These are phyloP conservation scores for Sporobolomyces phaffii DNA, from an alignment of 768 basidiomycete genomes.

Conservation along the genomic window DNA sequence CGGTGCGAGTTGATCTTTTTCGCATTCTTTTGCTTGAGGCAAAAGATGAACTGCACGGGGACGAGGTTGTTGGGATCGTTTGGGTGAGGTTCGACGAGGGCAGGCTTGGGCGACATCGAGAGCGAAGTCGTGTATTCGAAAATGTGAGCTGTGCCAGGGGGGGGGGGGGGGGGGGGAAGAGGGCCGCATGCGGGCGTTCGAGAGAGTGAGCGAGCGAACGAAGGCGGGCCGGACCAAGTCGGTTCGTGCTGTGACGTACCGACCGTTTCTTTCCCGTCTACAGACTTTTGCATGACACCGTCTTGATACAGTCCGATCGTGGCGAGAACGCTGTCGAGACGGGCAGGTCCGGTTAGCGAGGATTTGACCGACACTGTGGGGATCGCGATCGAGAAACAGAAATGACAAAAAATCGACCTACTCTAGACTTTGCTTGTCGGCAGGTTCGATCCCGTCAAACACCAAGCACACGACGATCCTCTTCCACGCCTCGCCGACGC, in stretches of 20 bases:
- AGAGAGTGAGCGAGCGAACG: not conserved
- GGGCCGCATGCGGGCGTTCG: too few species aligned
- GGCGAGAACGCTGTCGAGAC: constrained; percentile 34
- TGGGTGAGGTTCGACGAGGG: constrained; percentile 79
- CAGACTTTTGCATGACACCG: constrained; percentile 43
- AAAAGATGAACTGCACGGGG: constrained; percentile 52
- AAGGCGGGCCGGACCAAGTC: too few species aligned
- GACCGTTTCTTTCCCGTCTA: constrained; percentile 55
- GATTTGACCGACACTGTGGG: too few species aligned
- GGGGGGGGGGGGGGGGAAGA: too few species aligned
- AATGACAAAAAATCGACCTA: constrained; percentile 6
- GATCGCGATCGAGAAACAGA: not conserved
- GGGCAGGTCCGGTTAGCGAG: too few species aligned
- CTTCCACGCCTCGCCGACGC: constrained; percentile 60
- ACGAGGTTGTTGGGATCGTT: constrained; percentile 88
- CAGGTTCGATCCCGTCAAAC: constrained; percentile 84
- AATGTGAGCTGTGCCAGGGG: constrained; percentile 85
- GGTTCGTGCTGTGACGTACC: constrained; percentile 9
- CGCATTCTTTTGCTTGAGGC: constrained; percentile 59
- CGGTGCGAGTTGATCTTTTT: constrained; percentile 96
- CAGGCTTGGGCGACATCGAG: constrained; percentile 82
- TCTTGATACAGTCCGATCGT: constrained; percentile 51
- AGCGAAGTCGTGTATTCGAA: constrained; percentile 98
- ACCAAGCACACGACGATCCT: constrained; percentile 60
- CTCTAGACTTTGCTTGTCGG: constrained; percentile 65